Base-by-base conservation (phyloP, 306 rosid species). In the Cucurbita maxima region DNA sequence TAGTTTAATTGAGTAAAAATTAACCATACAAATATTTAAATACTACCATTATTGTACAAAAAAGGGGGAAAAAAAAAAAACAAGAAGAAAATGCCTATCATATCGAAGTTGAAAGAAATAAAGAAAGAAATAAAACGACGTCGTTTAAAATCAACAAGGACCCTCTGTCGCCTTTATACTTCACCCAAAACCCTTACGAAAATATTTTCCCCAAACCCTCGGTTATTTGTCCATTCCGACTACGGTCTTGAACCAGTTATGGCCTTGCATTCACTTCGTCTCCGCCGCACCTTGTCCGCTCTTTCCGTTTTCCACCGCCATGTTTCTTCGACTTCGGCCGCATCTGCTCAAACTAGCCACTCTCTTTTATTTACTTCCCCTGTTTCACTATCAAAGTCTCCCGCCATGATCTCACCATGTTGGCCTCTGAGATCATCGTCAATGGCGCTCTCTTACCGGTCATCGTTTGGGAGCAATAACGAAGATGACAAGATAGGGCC, bases 181-280 rank as follows among this genome's bases (percentile, higher is more conserved):
- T 30, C 34, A 30, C 3, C 34, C 34, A 30, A 30, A 30, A 30
- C 34, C 34, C 34, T 30, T 30, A 3, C 2, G 34, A 30, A 30
- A 30, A 30, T 30, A 30, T 30, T 30, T 30, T 30, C 34, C 34
- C 34, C 34, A 30, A 30, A 30, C 34, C 34, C 34, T 30, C 34
- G 34, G 34, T 30, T 30, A 3, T 30, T 6, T 20, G 14, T 11
- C 50, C 57, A 5, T 30, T 20, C 34, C 50, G 62, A n/a, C 45
- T n/a, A 40, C 72, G 2, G 4, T 60, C 40, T 36, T 7, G 44
- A 76, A 67, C 61, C 80, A 3, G 72, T 77, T 45, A 88, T 92
- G 97, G 92, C 96, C 18, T 77, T 82, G 14, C 76, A 83, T 69
- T 75, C 83, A 1, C 86, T 84, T 19, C 88, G 83, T 72, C 85